Conservation (phyloP, 345 rosid genomes). For the Excoecaria cochinchinensis region DNA sequence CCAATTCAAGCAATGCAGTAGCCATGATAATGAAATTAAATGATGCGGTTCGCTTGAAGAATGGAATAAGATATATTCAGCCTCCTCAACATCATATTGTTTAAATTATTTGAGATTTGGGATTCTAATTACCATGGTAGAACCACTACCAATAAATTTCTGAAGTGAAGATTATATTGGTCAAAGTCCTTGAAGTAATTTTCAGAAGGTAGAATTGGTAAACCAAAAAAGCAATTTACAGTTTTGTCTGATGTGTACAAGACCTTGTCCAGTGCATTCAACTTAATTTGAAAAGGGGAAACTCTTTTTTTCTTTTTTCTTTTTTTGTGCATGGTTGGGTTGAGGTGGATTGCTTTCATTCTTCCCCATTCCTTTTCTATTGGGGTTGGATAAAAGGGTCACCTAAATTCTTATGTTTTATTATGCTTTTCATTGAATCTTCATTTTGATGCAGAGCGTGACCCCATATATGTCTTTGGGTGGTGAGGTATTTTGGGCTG, state of each 20-base stretch:
- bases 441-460: slow-evolving; percentile 58
- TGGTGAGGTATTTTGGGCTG: slow-evolving; percentile 96
- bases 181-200: not conserved
- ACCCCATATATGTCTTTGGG: slow-evolving; percentile 74
- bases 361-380: not conserved
- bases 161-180: not conserved
- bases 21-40: not conserved
- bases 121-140: not conserved
- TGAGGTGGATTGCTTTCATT: not conserved
- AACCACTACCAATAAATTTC: not conserved
- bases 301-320: no score
- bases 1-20: slow-evolving; percentile 4
- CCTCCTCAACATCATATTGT: not conserved
- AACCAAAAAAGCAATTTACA: not conserved
- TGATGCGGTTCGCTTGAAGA: not conserved
- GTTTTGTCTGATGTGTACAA: not conserved
- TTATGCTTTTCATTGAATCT: not conserved
- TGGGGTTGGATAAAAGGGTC: not conserved
- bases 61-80: not conserved
- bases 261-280: not conserved
- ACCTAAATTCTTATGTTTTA: not conserved
- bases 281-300: no score
- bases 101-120: not conserved
- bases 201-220: not conserved
- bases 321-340: not conserved